Percentiles rank a stretch among this genome's conserved stretches.
These are phyloP conservation scores for Amanita rubescens DNA, from an alignment of 768 basidiomycete genomes.

Conservation along the genomic window DNA sequence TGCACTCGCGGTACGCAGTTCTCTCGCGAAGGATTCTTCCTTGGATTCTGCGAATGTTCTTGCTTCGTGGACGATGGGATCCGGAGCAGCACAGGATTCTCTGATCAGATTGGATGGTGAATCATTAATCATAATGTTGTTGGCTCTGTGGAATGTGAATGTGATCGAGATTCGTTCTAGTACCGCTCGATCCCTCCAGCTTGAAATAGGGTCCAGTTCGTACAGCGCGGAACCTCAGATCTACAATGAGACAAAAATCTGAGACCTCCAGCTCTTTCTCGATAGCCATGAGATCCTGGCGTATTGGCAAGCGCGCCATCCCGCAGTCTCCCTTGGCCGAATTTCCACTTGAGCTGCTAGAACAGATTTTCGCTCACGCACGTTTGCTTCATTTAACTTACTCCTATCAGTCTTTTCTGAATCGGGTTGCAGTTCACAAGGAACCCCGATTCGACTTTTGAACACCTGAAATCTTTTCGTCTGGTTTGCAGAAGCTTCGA, in stretches of 20 bases:
- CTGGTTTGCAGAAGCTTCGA: conserved; percentile 2
- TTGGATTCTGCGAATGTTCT: conserved; percentile 1
- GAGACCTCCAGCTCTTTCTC: no score
- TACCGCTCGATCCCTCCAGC: no score
- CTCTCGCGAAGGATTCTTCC: conserved; percentile 1
- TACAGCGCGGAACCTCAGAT: no score
- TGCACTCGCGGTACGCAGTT: not conserved
- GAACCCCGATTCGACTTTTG: conserved; percentile 3
- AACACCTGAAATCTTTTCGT: not conserved
- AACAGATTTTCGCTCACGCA: not conserved
- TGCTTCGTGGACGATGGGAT: not conserved
- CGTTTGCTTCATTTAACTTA: no score
- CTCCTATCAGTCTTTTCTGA: not conserved
- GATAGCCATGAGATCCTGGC: not conserved
- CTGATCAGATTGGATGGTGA: not conserved
- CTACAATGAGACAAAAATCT: no score
- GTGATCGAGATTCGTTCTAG: no score
- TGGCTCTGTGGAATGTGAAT: no score
- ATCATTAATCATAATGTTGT: no score
- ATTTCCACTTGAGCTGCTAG: not conserved
- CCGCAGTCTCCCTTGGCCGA: not conserved
- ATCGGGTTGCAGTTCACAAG: not conserved
- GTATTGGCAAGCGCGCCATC: not conserved
- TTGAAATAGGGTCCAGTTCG: no score
- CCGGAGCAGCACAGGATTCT: not conserved